Evolutionary conservation across 2,329 filamentous ascomycete genomes (phyloP).

Genomic region (Neonectria magnoliae): DNA sequence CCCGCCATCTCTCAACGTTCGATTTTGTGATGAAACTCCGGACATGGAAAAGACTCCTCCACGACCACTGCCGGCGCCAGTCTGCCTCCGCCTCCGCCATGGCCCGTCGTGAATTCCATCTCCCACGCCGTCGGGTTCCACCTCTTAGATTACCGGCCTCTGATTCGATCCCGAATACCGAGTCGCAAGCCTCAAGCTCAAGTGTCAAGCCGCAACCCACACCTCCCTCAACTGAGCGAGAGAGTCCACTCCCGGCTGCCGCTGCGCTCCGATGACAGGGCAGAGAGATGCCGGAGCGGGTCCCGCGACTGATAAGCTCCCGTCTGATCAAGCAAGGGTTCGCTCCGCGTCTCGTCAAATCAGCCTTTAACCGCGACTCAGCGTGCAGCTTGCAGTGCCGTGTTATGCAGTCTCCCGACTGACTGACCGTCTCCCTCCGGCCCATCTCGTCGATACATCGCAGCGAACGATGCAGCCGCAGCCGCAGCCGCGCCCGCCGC

Average conservation of each 20-base stretch:
- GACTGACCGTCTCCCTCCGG: not conserved
- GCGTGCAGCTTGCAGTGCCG: not conserved
- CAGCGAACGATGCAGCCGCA: not conserved
- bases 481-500: slow-evolving; percentile 16
- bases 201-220: not conserved
- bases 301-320: slow-evolving; percentile 35
- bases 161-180: slow-evolving; percentile 22
- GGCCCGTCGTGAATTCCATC: not conserved
- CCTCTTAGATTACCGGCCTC: not conserved
- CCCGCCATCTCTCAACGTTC: not conserved
- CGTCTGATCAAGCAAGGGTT: slow-evolving; percentile 8
- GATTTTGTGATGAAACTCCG: not conserved
- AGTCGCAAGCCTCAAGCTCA: slow-evolving; percentile 1
- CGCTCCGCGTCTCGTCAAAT: slow-evolving; percentile 22
- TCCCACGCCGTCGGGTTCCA: slow-evolving; percentile 5
- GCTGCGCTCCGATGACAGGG: slow-evolving; percentile 16
- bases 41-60: not conserved
- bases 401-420: not conserved
- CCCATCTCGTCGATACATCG: not conserved
- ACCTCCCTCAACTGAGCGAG: not conserved
- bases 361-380: not conserved
- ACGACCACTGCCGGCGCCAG: slow-evolving; percentile 15
- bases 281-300: slow-evolving; percentile 7
- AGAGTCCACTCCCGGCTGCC: slow-evolving; percentile 1
- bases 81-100: not conserved